These are phyloP conservation scores for Fraxinus americana DNA, from an alignment of 257 asterid species.

Conservation along the genomic window DNA sequence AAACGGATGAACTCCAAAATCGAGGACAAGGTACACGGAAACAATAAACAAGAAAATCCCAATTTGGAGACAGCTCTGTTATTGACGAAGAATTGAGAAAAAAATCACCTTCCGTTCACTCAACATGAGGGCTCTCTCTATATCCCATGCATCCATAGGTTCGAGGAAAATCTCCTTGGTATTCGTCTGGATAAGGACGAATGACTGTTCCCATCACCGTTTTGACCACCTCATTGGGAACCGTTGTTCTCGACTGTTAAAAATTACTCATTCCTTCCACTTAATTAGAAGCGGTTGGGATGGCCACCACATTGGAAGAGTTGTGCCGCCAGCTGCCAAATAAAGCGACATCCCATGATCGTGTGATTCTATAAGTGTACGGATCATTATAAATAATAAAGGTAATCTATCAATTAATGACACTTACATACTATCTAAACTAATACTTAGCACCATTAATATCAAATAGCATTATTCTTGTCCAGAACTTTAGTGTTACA, in stretches of 20 bases:
- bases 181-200: constrained; percentile 31
- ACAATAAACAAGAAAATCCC: not conserved
- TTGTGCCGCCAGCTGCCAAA: no score
- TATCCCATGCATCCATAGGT: constrained; percentile 53
- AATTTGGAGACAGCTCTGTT: not conserved
- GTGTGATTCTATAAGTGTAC: no score
- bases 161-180: constrained; percentile 73
- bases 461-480: no score
- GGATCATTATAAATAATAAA: no score
- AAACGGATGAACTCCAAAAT: not conserved
- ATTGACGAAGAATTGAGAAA: constrained; percentile 41
- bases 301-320: no score
- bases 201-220: constrained; percentile 29
- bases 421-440: no score
- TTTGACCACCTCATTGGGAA: constrained; percentile 24
- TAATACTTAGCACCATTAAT: no score
- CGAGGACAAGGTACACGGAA: not conserved
- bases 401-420: no score
- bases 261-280: constrained; percentile 21
- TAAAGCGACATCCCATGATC: no score
- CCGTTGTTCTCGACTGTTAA: constrained; percentile 3
- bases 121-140: constrained; percentile 48
- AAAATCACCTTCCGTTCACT: constrained; percentile 32
- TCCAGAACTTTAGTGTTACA: no score
- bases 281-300: no score